Evolutionary conservation across 2,329 filamentous ascomycete species (phyloP).

Genomic region (Phialophora verrucosa): DNA sequence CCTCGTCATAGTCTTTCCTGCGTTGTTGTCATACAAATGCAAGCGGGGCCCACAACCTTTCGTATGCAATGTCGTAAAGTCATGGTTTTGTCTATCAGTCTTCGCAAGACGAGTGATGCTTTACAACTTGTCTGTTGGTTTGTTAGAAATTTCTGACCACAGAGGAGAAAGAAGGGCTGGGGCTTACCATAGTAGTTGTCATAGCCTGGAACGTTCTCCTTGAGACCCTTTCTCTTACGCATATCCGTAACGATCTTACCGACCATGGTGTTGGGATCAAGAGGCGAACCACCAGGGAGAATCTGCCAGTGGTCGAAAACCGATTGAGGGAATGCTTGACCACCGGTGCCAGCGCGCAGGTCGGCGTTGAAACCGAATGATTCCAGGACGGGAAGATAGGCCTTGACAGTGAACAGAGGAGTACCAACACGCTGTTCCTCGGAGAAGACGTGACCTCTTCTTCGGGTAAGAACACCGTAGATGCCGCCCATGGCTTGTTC

Average conservation of each 20-base stretch:
- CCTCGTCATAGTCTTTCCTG: constrained; percentile 20
- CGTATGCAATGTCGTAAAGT: constrained; percentile 34
- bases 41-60: constrained; percentile 26
- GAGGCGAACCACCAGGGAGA: constrained; percentile 88
- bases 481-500: constrained; percentile 99
- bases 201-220: constrained; percentile 89
- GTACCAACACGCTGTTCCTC: constrained; percentile 99
- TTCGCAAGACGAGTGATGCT: constrained; percentile 37
- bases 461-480: constrained; percentile 96
- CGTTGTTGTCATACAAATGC: constrained; percentile 27
- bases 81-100: constrained; percentile 33
- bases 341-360: constrained; percentile 88
- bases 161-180: background rate
- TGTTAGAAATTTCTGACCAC: constrained; percentile 47
- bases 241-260: constrained; percentile 83
- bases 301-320: constrained; percentile 99
- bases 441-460: constrained; percentile 98
- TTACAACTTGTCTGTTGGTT: constrained; percentile 87
- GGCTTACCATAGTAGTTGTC: constrained; percentile 79
- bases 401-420: constrained; percentile 99
- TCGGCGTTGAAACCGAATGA: constrained; percentile 99
- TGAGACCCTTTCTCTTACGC: constrained; percentile 99
- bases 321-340: constrained; percentile 98
- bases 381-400: constrained; percentile 94
- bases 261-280: constrained; percentile 81